Evolutionary conservation across 1,284 basidiomycete genomes (phyloP), one percentile per base, ranked within the genome.

Genomic region (Veloboletus limbatus): DNA sequence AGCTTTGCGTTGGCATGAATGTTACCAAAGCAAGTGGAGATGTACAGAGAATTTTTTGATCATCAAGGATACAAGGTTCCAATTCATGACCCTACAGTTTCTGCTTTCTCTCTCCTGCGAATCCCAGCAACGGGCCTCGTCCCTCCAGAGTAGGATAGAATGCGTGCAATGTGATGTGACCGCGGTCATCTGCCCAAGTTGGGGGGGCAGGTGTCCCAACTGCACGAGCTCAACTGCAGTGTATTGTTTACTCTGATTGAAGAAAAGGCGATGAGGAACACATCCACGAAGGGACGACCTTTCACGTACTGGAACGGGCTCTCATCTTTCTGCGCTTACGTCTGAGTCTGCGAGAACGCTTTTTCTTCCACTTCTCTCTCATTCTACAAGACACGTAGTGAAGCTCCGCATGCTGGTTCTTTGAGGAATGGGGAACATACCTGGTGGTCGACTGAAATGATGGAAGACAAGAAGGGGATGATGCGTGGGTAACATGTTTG

Each of bases 341-440:
- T 65, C 88, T 78, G 74, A 90, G 87, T 69, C 88, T 88, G 70
- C 87, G 82, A 57, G 87, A 88, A 67, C 87, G 80, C 77, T 90
- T 90, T 74, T 90, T 90, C 81, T 89, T 90, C 87, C 87, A 90
- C 82, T 90, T 90, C 72, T 89, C 87, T 87, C 86, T 88, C 86
- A 89, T 89, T 56, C 79, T 83, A 49, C 10, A 16, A 18, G 3
- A 32, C 16, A 8, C 0, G 5, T 1, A 0, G 30, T 58, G 43
- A 52, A 35, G 9, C 32, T 28, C 20, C 9, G 14, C 13, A 9
- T 3, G 16, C 6, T 0, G 0, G 43, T 22, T 31, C 14, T 4
- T 14, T n/a, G n/a, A n/a, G n/a, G 25, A 7, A 46, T 60, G 39
- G 43, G 22, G 21, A 34, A 62, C 65, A 28, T 53, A 70, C 72